Evolutionary conservation across 768 basidiomycete species (phyloP).

Genomic region (Termitomyces sp.): DNA sequence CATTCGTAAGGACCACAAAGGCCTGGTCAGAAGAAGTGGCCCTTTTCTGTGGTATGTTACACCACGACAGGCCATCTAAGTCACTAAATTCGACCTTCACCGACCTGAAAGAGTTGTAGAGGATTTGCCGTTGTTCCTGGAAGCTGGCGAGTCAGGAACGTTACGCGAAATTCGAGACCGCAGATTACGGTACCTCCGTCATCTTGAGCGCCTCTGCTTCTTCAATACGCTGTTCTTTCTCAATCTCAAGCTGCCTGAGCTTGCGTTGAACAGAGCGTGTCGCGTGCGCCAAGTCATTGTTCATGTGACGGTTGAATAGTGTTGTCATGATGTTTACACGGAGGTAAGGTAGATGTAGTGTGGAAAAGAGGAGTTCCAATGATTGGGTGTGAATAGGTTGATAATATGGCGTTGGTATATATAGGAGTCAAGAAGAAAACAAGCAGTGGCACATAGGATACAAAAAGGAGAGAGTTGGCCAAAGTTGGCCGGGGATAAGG

Average conservation of each 20-base stretch:
- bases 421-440: conserved; percentile 1
- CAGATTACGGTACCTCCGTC: conserved; percentile 42
- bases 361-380: background rate
- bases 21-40: conserved; percentile 10
- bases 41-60: background rate
- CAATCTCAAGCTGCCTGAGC: conserved; percentile 42
- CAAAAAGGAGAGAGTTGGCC: conserved; percentile 1
- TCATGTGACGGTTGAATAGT: conserved; percentile 12
- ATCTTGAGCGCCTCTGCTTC: conserved; percentile 55
- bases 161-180: background rate
- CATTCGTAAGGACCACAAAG: conserved; percentile 32
- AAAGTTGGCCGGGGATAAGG: too few relatives aligned
- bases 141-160: background rate
- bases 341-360: background rate
- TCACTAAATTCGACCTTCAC: conserved; percentile 64
- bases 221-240: conserved; percentile 49
- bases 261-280: conserved; percentile 45
- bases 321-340: conserved; percentile 1
- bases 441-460: background rate
- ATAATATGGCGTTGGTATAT: background rate
- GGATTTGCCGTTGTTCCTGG: conserved; percentile 37
- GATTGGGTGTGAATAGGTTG: background rate
- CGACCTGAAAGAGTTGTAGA: conserved; percentile 42
- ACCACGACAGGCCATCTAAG: conserved; percentile 56
- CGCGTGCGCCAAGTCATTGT: conserved; percentile 18